phyloP scores from a whole-genome alignment of 805 yeast genomes.

The Myxozyma mucilagina region DNA sequence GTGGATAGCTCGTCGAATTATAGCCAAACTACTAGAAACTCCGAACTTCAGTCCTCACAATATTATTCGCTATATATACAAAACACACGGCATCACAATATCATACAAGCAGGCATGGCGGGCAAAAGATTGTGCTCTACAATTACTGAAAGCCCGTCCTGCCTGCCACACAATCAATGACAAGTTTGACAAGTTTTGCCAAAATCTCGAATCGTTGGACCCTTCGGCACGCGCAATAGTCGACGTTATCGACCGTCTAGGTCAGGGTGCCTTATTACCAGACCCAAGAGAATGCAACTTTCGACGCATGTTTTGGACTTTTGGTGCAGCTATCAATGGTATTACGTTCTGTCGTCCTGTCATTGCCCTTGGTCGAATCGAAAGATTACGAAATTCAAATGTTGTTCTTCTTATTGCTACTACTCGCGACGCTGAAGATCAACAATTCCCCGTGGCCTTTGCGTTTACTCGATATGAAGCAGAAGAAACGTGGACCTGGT shows the following conservation, averaged over 20 bases:
- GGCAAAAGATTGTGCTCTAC: constrained; percentile 22
- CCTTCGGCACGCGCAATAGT: constrained; percentile 15
- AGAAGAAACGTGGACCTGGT: constrained; percentile 18
- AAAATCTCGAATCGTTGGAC: constrained; percentile 7
- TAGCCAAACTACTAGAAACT: background rate
- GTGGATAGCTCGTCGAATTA: constrained; percentile 22
- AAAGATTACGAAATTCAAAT: constrained; percentile 14
- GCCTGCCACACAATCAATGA: constrained; percentile 14
- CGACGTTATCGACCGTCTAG: constrained; percentile 12
- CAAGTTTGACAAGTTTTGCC: constrained; percentile 13
- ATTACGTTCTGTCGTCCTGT: constrained; percentile 16
- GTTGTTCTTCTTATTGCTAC: constrained; percentile 13
- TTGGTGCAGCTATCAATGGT: constrained; percentile 11
- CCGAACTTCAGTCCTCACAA: constrained; percentile 16
- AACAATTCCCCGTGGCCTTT: constrained; percentile 19
- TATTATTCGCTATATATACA: constrained; percentile 13
- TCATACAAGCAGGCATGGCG: constrained; percentile 30
- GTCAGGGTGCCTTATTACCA: constrained; percentile 8
- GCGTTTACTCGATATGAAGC: constrained; percentile 10
- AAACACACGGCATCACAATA: constrained; percentile 13
- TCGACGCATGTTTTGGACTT: constrained; percentile 25
- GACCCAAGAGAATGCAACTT: constrained; percentile 17
- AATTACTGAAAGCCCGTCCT: constrained; percentile 9
- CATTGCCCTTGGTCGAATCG: constrained; percentile 17
- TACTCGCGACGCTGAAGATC: constrained; percentile 22